phyloP scores from a whole-genome alignment of 305 asterid species.

The Rubia peregrina region DNA sequence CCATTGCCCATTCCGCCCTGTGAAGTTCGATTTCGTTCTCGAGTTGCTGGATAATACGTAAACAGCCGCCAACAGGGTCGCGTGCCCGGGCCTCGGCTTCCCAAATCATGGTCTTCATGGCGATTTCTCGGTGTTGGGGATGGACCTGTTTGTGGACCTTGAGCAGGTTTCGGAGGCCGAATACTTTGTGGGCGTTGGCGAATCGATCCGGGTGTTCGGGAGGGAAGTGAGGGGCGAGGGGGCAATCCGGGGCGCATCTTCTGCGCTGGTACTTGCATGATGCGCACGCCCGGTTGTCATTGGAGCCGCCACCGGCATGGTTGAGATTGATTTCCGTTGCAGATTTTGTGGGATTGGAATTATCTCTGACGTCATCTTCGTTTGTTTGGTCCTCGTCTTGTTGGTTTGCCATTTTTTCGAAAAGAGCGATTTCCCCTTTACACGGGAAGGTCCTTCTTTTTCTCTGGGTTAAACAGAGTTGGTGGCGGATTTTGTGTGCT shows the following conservation, averaged over 20 bases:
- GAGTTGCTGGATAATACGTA: constrained; percentile 7
- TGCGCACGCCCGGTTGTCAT: constrained; percentile 35
- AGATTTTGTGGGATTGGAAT: background rate
- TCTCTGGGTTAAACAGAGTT: background rate
- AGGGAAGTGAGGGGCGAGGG: constrained; percentile 33
- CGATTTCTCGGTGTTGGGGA: background rate
- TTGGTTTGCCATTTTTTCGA: background rate
- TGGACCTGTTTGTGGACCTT: constrained; percentile 10
- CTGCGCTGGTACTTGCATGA: constrained; percentile 51
- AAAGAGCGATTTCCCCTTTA: background rate
- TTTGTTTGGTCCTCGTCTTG: background rate
- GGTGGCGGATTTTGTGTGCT: background rate
- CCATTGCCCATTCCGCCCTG: constrained; percentile 5
- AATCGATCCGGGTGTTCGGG: constrained; percentile 28
- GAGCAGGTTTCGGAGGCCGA: constrained; percentile 30
- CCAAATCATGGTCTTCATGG: constrained; percentile 22
- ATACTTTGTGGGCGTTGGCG: constrained; percentile 32
- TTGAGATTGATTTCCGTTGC: background rate
- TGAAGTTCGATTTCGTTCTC: background rate
- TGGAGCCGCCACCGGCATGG: background rate
- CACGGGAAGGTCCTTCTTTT: background rate
- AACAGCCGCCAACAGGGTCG: constrained; percentile 43
- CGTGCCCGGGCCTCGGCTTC: constrained; percentile 33
- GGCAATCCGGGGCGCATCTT: constrained; percentile 29
- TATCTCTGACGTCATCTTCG: background rate